Conservation (phyloP, 805 yeast species). For the Saccharomycopsis selenospora region DNA sequence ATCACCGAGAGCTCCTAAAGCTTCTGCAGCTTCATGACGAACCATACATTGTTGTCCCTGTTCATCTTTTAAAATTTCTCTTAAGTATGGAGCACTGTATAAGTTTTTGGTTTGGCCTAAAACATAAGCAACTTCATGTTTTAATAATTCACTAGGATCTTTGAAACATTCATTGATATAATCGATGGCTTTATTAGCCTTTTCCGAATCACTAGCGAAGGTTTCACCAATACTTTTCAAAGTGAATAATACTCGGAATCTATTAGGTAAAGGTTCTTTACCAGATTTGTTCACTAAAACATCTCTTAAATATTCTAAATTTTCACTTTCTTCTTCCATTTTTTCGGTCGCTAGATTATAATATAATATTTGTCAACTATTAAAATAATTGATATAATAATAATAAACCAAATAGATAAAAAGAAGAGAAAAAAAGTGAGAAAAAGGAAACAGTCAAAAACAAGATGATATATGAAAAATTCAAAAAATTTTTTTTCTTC, state of each 20-base stretch:
- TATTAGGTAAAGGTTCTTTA: conserved; percentile 64
- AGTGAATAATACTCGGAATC: conserved; percentile 92
- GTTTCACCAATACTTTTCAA: conserved; percentile 82
- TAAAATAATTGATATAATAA: no score
- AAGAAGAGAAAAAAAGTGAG: neutral
- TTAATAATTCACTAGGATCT: conserved; percentile 80
- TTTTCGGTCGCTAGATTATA: neutral
- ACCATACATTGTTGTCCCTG: conserved; percentile 85
- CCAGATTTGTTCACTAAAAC: conserved; percentile 61
- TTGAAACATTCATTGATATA: conserved; percentile 80
- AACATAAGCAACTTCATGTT: conserved; percentile 97
- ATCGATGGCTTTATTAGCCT: conserved; percentile 62
- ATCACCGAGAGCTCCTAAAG: conserved; percentile 93
- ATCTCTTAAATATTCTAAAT: conserved; percentile 64
- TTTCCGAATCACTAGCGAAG: conserved; percentile 40
- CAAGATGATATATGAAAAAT: no score
- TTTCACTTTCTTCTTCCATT: conserved; percentile 11
- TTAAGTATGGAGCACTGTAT: conserved; percentile 66
- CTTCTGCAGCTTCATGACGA: conserved; percentile 99
- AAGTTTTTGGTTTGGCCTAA: conserved; percentile 90
- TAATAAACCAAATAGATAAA: neutral
- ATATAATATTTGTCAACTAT: no score
- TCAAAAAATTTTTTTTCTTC: neutral
- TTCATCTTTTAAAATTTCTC: conserved; percentile 57
- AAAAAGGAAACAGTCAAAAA: no score